Conservation (phyloP, 768 basidiomycete species). For the Phylloporus sp. region DNA sequence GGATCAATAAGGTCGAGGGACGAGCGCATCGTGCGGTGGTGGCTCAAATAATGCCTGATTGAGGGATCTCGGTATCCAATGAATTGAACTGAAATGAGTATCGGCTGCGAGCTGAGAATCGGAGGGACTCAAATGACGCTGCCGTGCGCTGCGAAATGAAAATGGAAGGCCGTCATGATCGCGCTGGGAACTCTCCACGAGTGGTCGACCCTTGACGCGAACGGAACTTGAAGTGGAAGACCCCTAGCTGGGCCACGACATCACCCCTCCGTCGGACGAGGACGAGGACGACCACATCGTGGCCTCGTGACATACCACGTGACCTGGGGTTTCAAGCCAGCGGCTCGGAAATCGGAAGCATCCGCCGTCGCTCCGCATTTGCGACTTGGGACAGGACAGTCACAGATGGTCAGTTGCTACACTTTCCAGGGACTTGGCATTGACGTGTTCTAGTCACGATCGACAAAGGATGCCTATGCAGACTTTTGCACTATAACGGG, state of each 20-base stretch:
- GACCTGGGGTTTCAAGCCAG: conserved; percentile 17
- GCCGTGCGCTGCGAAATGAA: conserved; percentile 13
- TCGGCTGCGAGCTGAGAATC: conserved; percentile 16
- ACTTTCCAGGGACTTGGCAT: neutral
- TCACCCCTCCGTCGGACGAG: too few species aligned
- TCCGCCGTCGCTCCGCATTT: conserved; percentile 17
- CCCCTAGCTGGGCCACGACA: too few species aligned
- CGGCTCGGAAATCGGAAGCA: conserved; percentile 16
- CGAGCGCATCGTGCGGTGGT: neutral
- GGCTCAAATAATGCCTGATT: conserved; percentile 4
- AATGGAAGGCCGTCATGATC: conserved; percentile 18
- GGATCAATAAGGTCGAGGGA: neutral
- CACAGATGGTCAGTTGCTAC: conserved; percentile 23
- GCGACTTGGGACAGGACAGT: neutral
- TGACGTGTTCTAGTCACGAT: conserved; percentile 20
- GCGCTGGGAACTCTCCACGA: conserved; percentile 3
- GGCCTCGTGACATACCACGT: conserved; percentile 12
- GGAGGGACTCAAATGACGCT: conserved; percentile 4
- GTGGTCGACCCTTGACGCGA: conserved; percentile 9
- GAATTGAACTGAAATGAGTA: conserved; percentile 4
- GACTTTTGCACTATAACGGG: conserved; percentile 69
- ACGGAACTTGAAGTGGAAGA: conserved; percentile 16
- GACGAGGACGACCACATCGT: neutral
- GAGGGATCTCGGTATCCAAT: conserved; percentile 4
- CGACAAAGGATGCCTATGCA: conserved; percentile 40